Conservation (phyloP, 2,329 filamentous ascomycete genomes). For the Colletotrichum nymphaeae region DNA sequence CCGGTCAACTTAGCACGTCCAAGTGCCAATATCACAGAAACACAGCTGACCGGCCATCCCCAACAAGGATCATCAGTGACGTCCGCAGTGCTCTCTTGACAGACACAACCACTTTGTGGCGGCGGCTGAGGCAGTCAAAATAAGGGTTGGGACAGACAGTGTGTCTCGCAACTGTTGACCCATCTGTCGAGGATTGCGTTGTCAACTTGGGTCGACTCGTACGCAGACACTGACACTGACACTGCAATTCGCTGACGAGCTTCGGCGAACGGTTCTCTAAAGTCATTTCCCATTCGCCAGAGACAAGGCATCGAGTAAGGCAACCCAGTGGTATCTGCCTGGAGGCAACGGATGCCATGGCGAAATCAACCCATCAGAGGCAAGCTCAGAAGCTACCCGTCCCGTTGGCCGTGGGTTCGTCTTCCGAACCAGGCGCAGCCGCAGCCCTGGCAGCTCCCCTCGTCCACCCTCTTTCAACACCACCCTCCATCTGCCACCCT, state of each 20-base stretch:
- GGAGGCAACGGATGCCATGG: slow-evolving; percentile 9
- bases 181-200: not conserved
- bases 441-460: slow-evolving; percentile 27
- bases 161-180: not conserved
- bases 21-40: not conserved
- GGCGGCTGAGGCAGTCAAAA: not conserved
- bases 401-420: not conserved
- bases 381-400: not conserved
- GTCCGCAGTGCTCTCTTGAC: not conserved
- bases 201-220: not conserved
- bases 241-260: not conserved
- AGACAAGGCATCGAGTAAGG: slow-evolving; percentile 17
- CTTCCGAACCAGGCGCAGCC: slow-evolving; percentile 10
- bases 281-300: slow-evolving; percentile 8
- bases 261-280: not conserved
- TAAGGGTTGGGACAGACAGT: not conserved
- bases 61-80: not conserved
- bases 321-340: slow-evolving; percentile 26
- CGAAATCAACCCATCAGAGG: not conserved
- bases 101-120: not conserved
- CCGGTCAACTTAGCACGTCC: not conserved
- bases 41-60: slow-evolving; percentile 1
- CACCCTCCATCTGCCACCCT: slow-evolving; percentile 10
- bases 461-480: slow-evolving; percentile 1
- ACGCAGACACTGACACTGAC: slow-evolving; percentile 2